A percentile compares a stretch with the other conserved stretches of the same genome.
Evolutionary conservation across 2,329 filamentous ascomycete genomes (phyloP).

Genomic region (Pochonia chlamydosporia): DNA sequence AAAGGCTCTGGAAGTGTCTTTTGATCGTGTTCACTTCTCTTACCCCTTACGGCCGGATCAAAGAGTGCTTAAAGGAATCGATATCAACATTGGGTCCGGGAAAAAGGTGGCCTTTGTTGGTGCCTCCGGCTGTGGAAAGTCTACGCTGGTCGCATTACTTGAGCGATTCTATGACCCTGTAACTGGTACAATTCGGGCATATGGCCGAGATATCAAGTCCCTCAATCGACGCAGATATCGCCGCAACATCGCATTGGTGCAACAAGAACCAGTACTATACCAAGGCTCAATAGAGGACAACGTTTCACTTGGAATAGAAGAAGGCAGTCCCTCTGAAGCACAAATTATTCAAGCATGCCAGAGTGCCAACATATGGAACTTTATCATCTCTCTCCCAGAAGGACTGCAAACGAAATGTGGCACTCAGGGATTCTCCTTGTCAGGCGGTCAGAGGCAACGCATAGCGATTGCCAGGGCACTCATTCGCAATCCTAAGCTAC

Average conservation of each 20-base stretch:
- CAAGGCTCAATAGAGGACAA: conserved; percentile 52
- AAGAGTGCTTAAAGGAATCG: conserved; percentile 31
- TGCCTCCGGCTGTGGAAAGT: conserved; percentile 54
- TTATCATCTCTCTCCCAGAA: conserved; percentile 49
- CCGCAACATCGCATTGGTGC: conserved; percentile 31
- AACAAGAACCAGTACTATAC: conserved; percentile 35
- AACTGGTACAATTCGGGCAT: conserved; percentile 21
- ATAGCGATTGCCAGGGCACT: conserved; percentile 69
- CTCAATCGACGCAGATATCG: conserved; percentile 26
- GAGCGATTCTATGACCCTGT: conserved; percentile 38
- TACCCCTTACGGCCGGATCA: conserved; percentile 41
- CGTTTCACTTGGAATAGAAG: conserved; percentile 41
- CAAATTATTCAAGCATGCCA: conserved; percentile 43
- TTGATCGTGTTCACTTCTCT: conserved; percentile 48
- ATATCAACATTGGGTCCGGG: conserved; percentile 35
- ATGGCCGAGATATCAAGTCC: conserved; percentile 23
- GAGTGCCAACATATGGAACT: conserved; percentile 51
- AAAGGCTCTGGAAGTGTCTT: conserved; percentile 33
- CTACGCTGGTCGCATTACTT: conserved; percentile 49
- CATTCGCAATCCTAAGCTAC: conserved; percentile 57
- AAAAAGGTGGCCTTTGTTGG: conserved; percentile 51
- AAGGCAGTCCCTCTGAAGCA: conserved; percentile 23
- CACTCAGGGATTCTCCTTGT: conserved; percentile 61
- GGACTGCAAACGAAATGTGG: conserved; percentile 60
- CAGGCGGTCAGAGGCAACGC: conserved; percentile 67